Evolutionary conservation across 176 grass and related monocot genomes (phyloP).

Genomic region (Microstegium vimineum): DNA sequence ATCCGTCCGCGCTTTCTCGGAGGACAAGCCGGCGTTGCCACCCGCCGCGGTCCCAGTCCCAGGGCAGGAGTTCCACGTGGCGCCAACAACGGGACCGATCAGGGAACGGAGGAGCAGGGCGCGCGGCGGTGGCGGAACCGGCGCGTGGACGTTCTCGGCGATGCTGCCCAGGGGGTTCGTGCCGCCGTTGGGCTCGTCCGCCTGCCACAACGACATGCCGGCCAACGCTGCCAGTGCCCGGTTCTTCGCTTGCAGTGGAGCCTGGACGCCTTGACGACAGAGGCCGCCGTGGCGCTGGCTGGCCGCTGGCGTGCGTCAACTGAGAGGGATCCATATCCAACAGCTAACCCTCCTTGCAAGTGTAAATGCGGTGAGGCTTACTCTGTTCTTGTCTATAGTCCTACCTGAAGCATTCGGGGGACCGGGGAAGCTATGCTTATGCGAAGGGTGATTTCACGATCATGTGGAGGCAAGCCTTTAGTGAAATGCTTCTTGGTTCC

Average conservation of each 20-base stretch:
- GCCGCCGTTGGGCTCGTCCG: conserved; percentile 50
- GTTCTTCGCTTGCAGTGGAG: conserved; percentile 22
- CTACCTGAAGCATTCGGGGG: neutral
- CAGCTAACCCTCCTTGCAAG: conserved; percentile 21
- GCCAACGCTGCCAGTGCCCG: conserved; percentile 1
- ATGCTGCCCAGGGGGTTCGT: conserved; percentile 65
- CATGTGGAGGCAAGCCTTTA: neutral
- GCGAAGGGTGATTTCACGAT: neutral
- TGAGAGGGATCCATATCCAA: too few species aligned
- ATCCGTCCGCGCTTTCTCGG: neutral
- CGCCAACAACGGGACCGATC: neutral
- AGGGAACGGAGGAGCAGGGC: neutral
- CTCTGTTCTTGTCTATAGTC: neutral
- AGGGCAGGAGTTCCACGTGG: neutral
- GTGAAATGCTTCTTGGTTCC: neutral
- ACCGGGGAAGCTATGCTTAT: neutral
- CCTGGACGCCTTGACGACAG: neutral
- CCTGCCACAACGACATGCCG: conserved; percentile 61
- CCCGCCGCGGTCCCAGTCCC: neutral
- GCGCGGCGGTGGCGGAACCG: conserved; percentile 5
- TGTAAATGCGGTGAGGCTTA: conserved; percentile 32
- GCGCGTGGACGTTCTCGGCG: conserved; percentile 43
- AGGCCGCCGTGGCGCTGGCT: neutral
- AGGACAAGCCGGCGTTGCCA: neutral
- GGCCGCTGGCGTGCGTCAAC: too few species aligned